Base-by-base conservation (phyloP, 331 rosid species). In the Dryas integrifolia region DNA sequence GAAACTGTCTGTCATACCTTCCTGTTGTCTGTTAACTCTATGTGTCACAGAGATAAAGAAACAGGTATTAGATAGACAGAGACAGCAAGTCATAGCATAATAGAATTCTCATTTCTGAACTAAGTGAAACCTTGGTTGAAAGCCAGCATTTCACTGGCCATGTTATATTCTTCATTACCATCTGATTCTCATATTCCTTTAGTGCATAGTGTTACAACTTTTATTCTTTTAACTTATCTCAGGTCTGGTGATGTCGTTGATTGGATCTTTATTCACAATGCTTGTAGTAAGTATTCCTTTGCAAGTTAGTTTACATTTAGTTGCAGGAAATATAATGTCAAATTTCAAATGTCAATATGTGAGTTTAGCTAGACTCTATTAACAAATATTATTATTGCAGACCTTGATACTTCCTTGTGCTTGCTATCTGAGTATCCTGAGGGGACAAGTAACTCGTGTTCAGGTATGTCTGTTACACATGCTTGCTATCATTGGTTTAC, bases 241-340 rank as follows among this genome's bases (percentile, higher is more conserved):
- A 91, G 98, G 96, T 71, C 85, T 91, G 50, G 85, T 94, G 47
- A 85, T 94, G 98, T 88, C 98, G 14, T 69, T 94, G 68, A 89
- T 94, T 38, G 98, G 98, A 79, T 94, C 98, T 55, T 82, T 85
- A 72, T 90, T 94, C 73, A 87, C 98, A 61, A 94, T 94, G 98
- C 92, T 94, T 67, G 92, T 94, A 26, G 98, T 94, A 88, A 85
- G 98, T 85, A 79, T 26, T 76, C 50, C 43, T 47, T 76, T 66
- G 38, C 3, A 30, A 16, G 39, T 12, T n/a, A 21, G 47, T 53
- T 41, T 12, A 16, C 67, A 39, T 58, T 40, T 60, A 14, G 12
- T 24, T 65, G 7, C 52, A 65, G 51, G 38, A 43, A 13, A 67
- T 67, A 7, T 24, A 12, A 50, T 49, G 9, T 40, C 12, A 63